A percentile compares a stretch with the other conserved stretches of the same genome.
Conservation (phyloP, 1,284 basidiomycete genomes). For the Puccinia hordei region DNA sequence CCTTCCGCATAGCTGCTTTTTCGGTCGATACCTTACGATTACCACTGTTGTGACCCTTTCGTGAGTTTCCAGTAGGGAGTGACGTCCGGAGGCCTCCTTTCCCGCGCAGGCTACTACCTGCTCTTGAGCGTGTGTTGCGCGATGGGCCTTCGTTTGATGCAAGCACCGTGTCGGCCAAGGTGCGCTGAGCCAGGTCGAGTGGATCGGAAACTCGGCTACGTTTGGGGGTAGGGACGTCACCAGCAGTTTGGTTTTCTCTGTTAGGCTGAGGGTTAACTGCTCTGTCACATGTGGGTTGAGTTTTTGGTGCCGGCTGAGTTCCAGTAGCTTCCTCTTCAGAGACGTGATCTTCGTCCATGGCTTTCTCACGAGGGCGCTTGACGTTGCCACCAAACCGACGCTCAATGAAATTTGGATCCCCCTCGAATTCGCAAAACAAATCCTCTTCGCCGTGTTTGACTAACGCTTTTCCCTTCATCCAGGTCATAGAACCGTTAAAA, state of each 20-base stretch:
- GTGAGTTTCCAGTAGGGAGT: background rate
- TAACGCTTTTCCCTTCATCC: constrained; percentile 39
- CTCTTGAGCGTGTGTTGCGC: constrained; percentile 40
- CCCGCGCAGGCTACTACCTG: constrained; percentile 34
- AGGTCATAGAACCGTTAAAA: constrained; percentile 40
- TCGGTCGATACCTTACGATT: constrained; percentile 10
- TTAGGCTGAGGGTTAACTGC: background rate
- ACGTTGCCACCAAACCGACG: constrained; percentile 46
- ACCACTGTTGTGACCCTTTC: constrained; percentile 22
- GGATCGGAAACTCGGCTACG: constrained; percentile 36
- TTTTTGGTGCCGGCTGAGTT: background rate
- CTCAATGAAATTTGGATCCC: constrained; percentile 43
- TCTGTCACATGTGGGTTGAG: background rate
- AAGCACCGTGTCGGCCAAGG: background rate
- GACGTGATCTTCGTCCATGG: constrained; percentile 23
- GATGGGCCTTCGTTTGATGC: constrained; percentile 22
- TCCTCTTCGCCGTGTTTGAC: constrained; percentile 35
- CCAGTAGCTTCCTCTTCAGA: background rate
- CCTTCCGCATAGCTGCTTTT: background rate
- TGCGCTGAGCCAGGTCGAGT: background rate
- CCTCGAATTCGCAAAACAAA: constrained; percentile 36
- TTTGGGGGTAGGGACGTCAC: constrained; percentile 29
- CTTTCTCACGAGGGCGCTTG: constrained; percentile 43
- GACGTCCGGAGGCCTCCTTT: background rate
- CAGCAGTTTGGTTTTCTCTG: background rate